Evolutionary conservation across 2,329 filamentous ascomycete genomes (phyloP).

Genomic region (Cladosporium sp.): DNA sequence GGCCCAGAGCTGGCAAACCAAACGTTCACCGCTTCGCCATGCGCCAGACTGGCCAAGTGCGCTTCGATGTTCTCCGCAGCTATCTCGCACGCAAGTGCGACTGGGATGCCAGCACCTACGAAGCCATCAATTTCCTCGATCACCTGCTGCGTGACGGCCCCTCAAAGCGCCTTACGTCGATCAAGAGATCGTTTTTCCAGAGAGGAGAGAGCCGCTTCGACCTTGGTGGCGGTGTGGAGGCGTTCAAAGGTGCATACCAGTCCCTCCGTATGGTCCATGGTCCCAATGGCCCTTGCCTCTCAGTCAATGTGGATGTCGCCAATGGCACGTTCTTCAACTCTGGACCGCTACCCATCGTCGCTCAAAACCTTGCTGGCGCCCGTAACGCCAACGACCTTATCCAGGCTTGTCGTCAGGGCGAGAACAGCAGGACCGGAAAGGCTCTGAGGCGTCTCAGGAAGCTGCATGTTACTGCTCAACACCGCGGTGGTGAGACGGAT

Average conservation of each 20-base stretch:
- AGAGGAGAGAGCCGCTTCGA: slow-evolving; percentile 44
- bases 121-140: slow-evolving; percentile 81
- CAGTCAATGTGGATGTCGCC: slow-evolving; percentile 81
- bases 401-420: slow-evolving; percentile 16
- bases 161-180: slow-evolving; percentile 59
- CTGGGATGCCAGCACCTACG: slow-evolving; percentile 40
- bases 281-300: slow-evolving; percentile 52
- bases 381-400: slow-evolving; percentile 28
- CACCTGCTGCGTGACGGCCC: slow-evolving; percentile 82
- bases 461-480: slow-evolving; percentile 38
- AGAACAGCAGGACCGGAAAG: slow-evolving; percentile 19
- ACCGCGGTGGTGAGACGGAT: slow-evolving; percentile 35
- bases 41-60: slow-evolving; percentile 61
- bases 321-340: slow-evolving; percentile 82
- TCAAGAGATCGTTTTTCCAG: slow-evolving; percentile 82
- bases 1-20: slow-evolving; percentile 28
- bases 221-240: slow-evolving; percentile 66
- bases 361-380: slow-evolving; percentile 27
- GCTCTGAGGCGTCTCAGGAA: slow-evolving; percentile 41
- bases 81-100: slow-evolving; percentile 61
- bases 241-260: slow-evolving; percentile 84
- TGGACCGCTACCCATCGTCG: slow-evolving; percentile 34
- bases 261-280: slow-evolving; percentile 71
- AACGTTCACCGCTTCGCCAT: slow-evolving; percentile 61
- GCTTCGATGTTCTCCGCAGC: slow-evolving; percentile 59